These are phyloP conservation scores for Cardamine chenopodiifolia DNA, from an alignment of 345 rosid genomes.

Conservation along the genomic window DNA sequence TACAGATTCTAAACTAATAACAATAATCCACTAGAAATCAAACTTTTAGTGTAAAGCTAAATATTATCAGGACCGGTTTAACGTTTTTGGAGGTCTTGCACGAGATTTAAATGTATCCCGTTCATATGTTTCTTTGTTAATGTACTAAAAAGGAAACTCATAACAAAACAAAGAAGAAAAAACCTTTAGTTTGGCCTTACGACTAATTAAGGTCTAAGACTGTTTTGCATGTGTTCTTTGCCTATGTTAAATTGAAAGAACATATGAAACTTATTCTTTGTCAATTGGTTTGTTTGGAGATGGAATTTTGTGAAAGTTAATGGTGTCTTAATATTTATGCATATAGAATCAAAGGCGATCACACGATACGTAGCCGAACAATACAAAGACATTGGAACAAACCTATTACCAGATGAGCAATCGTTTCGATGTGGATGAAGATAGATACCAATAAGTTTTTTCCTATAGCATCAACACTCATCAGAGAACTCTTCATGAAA, in stretches of 20 bases:
- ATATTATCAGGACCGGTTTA: neutral
- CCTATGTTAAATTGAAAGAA: neutral
- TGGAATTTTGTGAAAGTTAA: neutral
- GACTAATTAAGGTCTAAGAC: no score
- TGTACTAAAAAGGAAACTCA: no score
- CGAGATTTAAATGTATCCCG: neutral
- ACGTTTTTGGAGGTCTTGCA: neutral
- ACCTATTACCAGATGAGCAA: conserved; percentile 31
- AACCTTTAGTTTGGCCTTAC: no score
- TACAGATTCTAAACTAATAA: neutral
- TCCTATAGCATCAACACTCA: conserved; percentile 25
- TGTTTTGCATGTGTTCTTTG: neutral
- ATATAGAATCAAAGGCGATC: conserved; percentile 48
- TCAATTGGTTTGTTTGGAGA: neutral
- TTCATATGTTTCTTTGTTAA: no score
- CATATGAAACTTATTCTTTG: neutral
- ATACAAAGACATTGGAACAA: conserved; percentile 29
- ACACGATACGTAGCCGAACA: conserved; percentile 41
- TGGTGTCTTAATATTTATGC: neutral
- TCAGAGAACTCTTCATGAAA: conserved; percentile 35
- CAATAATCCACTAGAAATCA: neutral
- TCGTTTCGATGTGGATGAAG: conserved; percentile 23
- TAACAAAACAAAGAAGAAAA: no score
- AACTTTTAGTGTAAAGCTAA: neutral
- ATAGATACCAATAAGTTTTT: conserved; percentile 11